Evolutionary conservation across 176 grass and related monocot species (phyloP), one percentile per base, ranked within the genome.

Genomic region (Cenchrus purpureus): DNA sequence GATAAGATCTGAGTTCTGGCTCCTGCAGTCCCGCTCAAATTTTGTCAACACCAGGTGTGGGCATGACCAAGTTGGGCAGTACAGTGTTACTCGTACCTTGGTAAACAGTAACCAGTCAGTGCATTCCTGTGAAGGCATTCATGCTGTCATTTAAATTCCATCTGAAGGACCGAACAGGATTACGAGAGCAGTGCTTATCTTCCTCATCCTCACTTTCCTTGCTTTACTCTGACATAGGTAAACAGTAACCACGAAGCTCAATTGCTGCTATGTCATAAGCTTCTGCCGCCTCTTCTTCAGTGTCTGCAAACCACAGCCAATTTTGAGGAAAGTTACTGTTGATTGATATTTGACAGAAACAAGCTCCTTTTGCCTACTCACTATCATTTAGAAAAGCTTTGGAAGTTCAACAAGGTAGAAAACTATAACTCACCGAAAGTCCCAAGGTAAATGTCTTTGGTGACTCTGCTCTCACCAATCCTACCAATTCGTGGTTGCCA

Each of bases 401-500:
- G 49, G 15, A 59, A 78, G 65, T 70, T 43, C 42, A 42, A 68
- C 9, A 64, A 79, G 63, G 48, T 75, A 45, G n/a, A 73, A 17
- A 65, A 85, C 10, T 57, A 65, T 49, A 7, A 75, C 89, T 85
- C 87, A 99, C 97, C 93, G 67, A 96, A 99, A 8, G 93, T 99
- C 69, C 97, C 97, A 72, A 99, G 93, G 77, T 99, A 99, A 79
- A 96, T 99, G 57, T 99, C 97, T 89, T 99, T 99, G 40, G 97
- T 94, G 32, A 91, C 94, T 81, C 94, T 89, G 71, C 81, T 96
- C 73, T 95, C 93, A 44, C 97, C 97, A 82, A 99, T 88, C 75
- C 90, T 91, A 80, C 97, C 97, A 77, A 99, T 96, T 31, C 93
- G 88, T 56, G 97, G 88, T 96, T 96, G 97, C 90, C 90, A 99